Evolutionary conservation across 2,329 filamentous ascomycete genomes (phyloP).

Genomic region (Aureobasidium sp.): DNA sequence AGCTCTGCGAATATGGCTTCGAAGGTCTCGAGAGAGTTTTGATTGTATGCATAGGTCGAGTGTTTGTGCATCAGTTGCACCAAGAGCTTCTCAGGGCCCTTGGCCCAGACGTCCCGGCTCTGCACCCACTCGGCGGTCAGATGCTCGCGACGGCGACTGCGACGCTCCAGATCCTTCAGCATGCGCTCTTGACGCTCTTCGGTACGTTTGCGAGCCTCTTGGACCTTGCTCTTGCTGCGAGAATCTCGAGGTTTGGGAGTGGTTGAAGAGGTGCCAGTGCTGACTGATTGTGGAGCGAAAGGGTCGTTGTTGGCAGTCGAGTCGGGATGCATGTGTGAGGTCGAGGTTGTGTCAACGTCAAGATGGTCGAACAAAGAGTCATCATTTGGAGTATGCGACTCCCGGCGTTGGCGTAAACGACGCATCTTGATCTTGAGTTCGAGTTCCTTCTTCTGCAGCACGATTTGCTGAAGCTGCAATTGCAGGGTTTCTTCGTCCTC

Average conservation of each 20-base stretch:
- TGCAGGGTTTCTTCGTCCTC: conserved; percentile 32
- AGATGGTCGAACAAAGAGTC: conserved; percentile 9
- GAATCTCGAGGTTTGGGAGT: conserved; percentile 26
- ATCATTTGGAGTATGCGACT: conserved; percentile 8
- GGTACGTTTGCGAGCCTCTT: conserved; percentile 30
- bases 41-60: conserved; percentile 28
- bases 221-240: conserved; percentile 33
- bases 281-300: not conserved
- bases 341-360: not conserved
- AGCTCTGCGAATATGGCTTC: conserved; percentile 30
- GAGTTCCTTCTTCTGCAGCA: conserved; percentile 31
- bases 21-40: conserved; percentile 27
- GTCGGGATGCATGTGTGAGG: not conserved
- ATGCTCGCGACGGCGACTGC: conserved; percentile 31
- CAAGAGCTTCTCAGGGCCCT: conserved; percentile 29
- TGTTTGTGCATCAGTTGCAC: conserved; percentile 33
- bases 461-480: conserved; percentile 31
- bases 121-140: conserved; percentile 33
- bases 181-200: conserved; percentile 32
- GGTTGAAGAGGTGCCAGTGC: not conserved
- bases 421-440: conserved; percentile 32
- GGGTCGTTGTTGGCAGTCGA: conserved; percentile 11
- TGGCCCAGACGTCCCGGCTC: conserved; percentile 32
- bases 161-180: conserved; percentile 30
- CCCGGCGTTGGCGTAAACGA: conserved; percentile 21